phyloP scores from a whole-genome alignment of 2,329 filamentous ascomycete genomes.

The Fonsecaea pugnacius region DNA sequence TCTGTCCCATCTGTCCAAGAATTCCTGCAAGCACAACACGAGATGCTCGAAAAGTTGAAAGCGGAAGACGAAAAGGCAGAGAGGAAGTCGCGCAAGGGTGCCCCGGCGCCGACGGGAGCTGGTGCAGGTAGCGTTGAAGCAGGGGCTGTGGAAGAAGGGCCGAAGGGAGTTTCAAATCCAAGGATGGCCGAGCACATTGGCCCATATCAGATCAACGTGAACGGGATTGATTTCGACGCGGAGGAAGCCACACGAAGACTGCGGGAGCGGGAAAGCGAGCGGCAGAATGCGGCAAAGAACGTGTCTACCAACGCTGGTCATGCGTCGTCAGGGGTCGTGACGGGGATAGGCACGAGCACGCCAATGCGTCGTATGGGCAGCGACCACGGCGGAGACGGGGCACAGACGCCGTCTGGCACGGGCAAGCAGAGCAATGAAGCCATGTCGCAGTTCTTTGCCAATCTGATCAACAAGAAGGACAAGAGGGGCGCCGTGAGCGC shows the following conservation, averaged over 20 bases:
- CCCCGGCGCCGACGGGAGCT: constrained; percentile 21
- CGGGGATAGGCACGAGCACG: constrained; percentile 19
- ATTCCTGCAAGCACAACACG: constrained; percentile 76
- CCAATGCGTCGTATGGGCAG: constrained; percentile 31
- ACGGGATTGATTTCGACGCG: constrained; percentile 92
- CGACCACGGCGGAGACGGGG: constrained; percentile 17
- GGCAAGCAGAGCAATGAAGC: constrained; percentile 35
- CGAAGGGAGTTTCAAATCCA: constrained; percentile 44
- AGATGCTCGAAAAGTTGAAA: constrained; percentile 70
- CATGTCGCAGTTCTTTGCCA: constrained; percentile 33
- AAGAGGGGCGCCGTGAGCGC: constrained; percentile 22
- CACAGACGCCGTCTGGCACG: constrained; percentile 14
- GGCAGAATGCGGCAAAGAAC: constrained; percentile 13
- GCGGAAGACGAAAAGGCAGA: constrained; percentile 58
- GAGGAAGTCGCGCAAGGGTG: constrained; percentile 31
- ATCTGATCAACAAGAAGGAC: constrained; percentile 36
- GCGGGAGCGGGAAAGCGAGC: constrained; percentile 33
- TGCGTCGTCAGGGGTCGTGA: background rate
- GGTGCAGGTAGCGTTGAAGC: constrained; percentile 41
- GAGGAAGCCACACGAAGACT: constrained; percentile 63
- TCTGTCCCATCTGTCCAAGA: constrained; percentile 65
- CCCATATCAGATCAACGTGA: constrained; percentile 97
- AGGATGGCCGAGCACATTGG: constrained; percentile 79
- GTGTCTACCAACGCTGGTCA: background rate
- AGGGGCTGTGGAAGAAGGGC: constrained; percentile 44